A percentile compares a stretch with the other conserved stretches of the same genome.
Evolutionary conservation across 2,329 filamentous ascomycete genomes (phyloP).

Genomic region (Colletotrichum sp.): DNA sequence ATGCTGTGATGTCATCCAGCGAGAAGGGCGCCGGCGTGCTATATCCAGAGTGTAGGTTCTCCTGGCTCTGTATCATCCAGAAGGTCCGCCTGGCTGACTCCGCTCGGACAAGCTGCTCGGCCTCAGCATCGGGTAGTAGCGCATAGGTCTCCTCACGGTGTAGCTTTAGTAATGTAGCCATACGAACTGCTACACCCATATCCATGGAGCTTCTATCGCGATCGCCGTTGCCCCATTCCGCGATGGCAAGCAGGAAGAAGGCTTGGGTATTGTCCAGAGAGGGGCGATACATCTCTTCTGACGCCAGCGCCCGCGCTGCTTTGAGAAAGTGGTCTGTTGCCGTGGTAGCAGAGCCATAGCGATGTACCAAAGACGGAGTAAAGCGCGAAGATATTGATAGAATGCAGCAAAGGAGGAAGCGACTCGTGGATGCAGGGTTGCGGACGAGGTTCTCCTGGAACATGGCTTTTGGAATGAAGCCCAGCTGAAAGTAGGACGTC

Average conservation of each 20-base stretch:
- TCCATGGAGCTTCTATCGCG: neutral
- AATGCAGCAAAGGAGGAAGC: neutral
- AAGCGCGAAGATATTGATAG: neutral
- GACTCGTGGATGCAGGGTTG: neutral
- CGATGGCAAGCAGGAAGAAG: neutral
- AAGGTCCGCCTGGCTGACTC: neutral
- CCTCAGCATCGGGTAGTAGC: neutral
- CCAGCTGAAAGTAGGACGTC: neutral
- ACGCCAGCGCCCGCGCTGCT: neutral
- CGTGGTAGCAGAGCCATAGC: neutral
- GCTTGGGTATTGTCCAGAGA: neutral
- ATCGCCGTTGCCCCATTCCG: neutral
- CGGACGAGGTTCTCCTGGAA: neutral
- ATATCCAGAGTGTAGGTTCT: neutral
- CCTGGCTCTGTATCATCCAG: neutral
- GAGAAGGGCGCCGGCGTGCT: neutral
- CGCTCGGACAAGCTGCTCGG: neutral
- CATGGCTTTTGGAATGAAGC: neutral
- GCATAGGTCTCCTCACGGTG: neutral
- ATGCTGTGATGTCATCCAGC: neutral
- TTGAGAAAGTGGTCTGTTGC: neutral
- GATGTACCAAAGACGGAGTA: neutral
- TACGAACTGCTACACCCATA: neutral
- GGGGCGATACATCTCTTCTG: neutral
- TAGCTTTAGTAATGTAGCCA: neutral